phyloP scores from a whole-genome alignment of 371 early-diverging fungal genomes.

The Cladochytrium tenue region DNA sequence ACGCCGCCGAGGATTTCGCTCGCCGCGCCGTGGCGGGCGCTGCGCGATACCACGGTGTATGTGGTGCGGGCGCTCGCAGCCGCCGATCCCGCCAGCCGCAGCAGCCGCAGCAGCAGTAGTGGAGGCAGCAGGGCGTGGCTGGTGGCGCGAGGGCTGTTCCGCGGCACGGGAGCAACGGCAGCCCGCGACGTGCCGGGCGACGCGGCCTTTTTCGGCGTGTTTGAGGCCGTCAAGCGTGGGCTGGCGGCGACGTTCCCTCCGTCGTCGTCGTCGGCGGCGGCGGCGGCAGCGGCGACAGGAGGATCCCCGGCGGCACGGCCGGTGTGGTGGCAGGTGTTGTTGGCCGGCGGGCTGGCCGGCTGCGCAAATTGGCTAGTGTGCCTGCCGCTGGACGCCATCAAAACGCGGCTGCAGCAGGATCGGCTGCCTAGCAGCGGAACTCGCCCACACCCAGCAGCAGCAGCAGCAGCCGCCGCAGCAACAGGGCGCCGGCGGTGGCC shows the following conservation, averaged over 20 bases:
- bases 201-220: constrained; percentile 86
- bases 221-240: constrained; percentile 37
- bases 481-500: not conserved
- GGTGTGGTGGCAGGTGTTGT: not conserved
- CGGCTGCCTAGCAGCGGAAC: no score
- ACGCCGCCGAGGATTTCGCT: not conserved
- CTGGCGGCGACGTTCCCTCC: constrained; percentile 69
- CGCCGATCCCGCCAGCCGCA: not conserved
- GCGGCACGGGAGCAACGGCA: constrained; percentile 44
- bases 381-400: constrained; percentile 88
- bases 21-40: not conserved
- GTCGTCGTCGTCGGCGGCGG: constrained; percentile 15
- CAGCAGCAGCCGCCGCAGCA: not conserved
- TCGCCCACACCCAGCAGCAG: not conserved
- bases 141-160: constrained; percentile 31
- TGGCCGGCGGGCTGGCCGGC: constrained; percentile 57
- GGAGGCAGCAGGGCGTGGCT: not conserved
- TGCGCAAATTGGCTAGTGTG: constrained; percentile 80
- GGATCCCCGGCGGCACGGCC: not conserved
- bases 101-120: not conserved
- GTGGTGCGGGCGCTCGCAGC: not conserved
- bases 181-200: constrained; percentile 86
- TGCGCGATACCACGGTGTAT: not conserved
- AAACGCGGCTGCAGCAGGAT: constrained; percentile 81
- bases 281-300: constrained; percentile 10